Conservation (phyloP, 768 basidiomycete species). For the Rhodotorula taiwanensis region DNA sequence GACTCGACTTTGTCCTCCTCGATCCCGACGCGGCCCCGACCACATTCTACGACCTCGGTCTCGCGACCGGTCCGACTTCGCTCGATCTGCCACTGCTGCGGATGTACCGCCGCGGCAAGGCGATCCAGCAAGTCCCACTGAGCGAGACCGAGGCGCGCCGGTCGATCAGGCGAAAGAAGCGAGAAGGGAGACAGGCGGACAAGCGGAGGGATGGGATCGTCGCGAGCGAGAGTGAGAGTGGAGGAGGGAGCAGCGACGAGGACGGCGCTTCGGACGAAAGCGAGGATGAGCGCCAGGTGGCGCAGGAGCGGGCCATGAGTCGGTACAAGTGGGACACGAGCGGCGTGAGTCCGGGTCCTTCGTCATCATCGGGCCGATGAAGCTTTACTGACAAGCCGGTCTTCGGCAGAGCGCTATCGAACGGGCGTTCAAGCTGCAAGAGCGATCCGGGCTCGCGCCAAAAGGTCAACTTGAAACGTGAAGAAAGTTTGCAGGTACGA, state of each 20-base stretch:
- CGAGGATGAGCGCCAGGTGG: conserved; percentile 31
- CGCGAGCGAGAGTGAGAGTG: background rate
- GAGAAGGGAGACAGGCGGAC: background rate
- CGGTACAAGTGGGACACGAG: conserved; percentile 27
- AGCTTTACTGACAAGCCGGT: too few species aligned
- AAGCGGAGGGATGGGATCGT: background rate
- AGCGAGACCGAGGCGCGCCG: conserved; percentile 1
- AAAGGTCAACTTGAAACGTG: background rate
- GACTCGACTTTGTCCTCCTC: conserved; percentile 16
- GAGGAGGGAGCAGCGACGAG: background rate
- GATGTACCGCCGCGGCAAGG: conserved; percentile 20
- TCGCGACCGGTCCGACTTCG: conserved; percentile 22
- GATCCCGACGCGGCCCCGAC: conserved; percentile 8
- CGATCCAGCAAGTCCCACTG: conserved; percentile 5
- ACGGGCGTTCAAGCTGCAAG: conserved; percentile 5
- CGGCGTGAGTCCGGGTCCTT: conserved; percentile 6
- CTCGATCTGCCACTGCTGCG: conserved; percentile 23
- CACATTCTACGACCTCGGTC: conserved; percentile 32
- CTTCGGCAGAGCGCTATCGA: background rate
- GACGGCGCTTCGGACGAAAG: background rate
- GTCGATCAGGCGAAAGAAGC: background rate
- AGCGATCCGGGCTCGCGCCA: background rate
- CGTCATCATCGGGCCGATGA: too few species aligned
- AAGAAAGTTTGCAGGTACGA: background rate
- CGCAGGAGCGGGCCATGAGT: conserved; percentile 4